Evolutionary conservation across 331 rosid genomes (phyloP), one percentile per base, ranked within the genome.

Genomic region (Dryas integrifolia): DNA sequence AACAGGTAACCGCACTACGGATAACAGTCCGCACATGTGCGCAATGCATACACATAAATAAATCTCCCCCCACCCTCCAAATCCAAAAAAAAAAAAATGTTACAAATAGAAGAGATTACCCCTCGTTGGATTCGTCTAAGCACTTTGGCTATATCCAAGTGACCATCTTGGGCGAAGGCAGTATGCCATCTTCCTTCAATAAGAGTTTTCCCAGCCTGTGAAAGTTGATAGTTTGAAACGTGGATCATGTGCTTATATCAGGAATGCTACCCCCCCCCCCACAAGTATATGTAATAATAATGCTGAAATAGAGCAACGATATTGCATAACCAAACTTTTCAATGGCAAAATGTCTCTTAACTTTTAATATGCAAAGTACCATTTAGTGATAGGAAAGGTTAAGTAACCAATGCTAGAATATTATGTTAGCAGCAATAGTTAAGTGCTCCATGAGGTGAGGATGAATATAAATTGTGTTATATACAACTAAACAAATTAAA

Each of bases 131-230:
- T 89, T 79, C 97, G 81, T 81, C 97, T 78, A 59, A 93, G 92
- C 60, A 93, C 92, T 78, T 80, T 81, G 7, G 89, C 98, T 50
- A 93, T 93, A 74, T 91, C 92, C 85, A 93, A 79, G 65, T 77
- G 94, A 68, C 98, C 98, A 11, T 89, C 97, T 74, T 68, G 72
- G 58, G 89, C 72, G 74, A 93, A 93, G 68, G 98, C 88, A 60
- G 94, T 88, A 35, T 86, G 76, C 97, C 97, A 93, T 76, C 98
- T 89, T 80, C 97, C 88, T 76, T 82, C 79, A 75, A 96, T 91
- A 61, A 93, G 90, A 75, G 98, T 93, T 84, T 89, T 93, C 67
- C 98, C 98, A 50, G 94, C 88, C 98, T 93, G 88, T 16, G 62
- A 55, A 77, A 82, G 72, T 66, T 71, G 64, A 82, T 30, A 72